Evolutionary conservation across 441 rosid species (phyloP).

Genomic region (Adansonia gregorii): DNA sequence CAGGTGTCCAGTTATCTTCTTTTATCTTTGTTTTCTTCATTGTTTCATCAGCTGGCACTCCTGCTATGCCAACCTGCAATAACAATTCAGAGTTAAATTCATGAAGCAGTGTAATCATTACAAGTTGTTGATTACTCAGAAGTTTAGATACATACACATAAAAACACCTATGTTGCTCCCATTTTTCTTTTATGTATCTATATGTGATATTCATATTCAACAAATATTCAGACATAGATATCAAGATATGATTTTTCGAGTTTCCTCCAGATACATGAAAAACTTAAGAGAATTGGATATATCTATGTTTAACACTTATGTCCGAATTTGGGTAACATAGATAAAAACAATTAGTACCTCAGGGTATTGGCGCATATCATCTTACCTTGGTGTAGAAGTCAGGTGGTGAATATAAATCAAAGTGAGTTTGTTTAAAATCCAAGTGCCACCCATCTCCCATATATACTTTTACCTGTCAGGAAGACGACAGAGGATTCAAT

Average conservation of each 20-base stretch:
- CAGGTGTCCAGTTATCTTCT: slow-evolving; percentile 73
- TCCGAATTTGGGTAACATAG: too few relatives aligned
- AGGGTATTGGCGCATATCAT: not conserved
- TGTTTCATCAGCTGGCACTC: slow-evolving; percentile 62
- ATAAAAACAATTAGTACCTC: not conserved
- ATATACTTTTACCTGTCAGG: slow-evolving; percentile 54
- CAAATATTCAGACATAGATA: too few relatives aligned
- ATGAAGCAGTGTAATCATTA: not conserved
- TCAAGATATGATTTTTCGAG: too few relatives aligned
- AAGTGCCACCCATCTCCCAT: slow-evolving; percentile 72
- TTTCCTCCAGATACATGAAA: too few relatives aligned
- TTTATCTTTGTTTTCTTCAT: slow-evolving; percentile 66
- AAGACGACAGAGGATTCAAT: not conserved
- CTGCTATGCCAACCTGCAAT: slow-evolving; percentile 73
- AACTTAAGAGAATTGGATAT: too few relatives aligned
- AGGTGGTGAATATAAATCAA: slow-evolving; percentile 60
- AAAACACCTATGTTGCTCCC: too few relatives aligned
- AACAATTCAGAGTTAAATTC: not conserved
- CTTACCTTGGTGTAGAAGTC: slow-evolving; percentile 66
- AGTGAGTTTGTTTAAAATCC: slow-evolving; percentile 61
- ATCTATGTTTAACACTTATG: too few relatives aligned
- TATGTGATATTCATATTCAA: too few relatives aligned
- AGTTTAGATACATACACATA: too few relatives aligned
- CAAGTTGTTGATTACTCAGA: too few relatives aligned
- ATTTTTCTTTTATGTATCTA: too few relatives aligned